Base-by-base conservation (phyloP, 2,329 filamentous ascomycete species). In the Arthrobotrys megalospora region DNA sequence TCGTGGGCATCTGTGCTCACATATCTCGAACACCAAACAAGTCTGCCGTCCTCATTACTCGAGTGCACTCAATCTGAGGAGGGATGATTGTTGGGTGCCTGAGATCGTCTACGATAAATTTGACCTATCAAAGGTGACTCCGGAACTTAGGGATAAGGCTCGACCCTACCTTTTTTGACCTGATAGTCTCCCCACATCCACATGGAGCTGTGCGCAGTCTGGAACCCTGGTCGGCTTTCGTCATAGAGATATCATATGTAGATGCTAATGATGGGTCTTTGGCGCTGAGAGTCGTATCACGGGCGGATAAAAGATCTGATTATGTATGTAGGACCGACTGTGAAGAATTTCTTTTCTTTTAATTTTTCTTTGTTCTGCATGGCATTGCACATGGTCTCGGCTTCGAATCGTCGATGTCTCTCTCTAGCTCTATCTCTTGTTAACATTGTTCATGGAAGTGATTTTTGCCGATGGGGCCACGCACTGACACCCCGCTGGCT, bases 401-500 rank as follows among this genome's bases (percentile, higher is more conserved):
- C 52, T 58, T 38, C 32, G n/a, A n/a, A n/a, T 32, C 34, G 19
- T 60, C 36, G 55, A 32, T 67, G 64, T 43, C 38, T 28, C 21
- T 43, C 28, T 41, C n/a, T n/a, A n/a, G 52, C 10, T 24, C 36
- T 28, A 21, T 28, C n/a, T n/a, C n/a, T n/a, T n/a, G n/a, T n/a
- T n/a, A n/a, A n/a, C n/a, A 50, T 45, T 45, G 34, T 14, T 41
- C 32, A 43, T 55, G 41, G 11, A 64, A 34, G 55, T 16, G 55
- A 60, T 60, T 69, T 76, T 45, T 73, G 69, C 69, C 69, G 69
- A 66, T 41, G 53, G 48, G 34, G 28, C 55, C 55, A 55, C 65
- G 72, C 72, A 76, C 72, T 70, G 70, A 76, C 64, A 64, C 63
- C 45, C 55, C 55, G 55, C 55, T 66, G 45, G 43, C 53, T 68